Percentiles rank a stretch among this genome's conserved stretches.
These are phyloP conservation scores for Ascoidea tarda DNA, from an alignment of 805 yeast genomes.

Conservation along the genomic window DNA sequence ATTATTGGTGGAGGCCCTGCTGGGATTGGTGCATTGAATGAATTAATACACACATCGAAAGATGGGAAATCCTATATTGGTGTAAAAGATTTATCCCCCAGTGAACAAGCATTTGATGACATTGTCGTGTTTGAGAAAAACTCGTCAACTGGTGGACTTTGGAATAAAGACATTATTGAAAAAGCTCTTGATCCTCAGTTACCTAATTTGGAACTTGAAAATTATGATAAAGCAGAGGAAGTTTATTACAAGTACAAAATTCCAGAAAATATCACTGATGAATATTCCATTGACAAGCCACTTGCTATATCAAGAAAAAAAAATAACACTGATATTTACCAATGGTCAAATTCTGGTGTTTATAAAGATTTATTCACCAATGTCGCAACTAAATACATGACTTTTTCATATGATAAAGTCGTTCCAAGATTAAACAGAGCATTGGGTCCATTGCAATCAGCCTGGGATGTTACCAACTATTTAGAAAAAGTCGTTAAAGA, in stretches of 20 bases:
- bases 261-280: slow-evolving; percentile 16
- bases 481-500: slow-evolving; percentile 16
- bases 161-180: slow-evolving; percentile 17
- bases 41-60: slow-evolving; percentile 16
- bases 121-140: slow-evolving; percentile 24
- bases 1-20: slow-evolving; percentile 21
- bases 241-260: neutral
- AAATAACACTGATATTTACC: slow-evolving; percentile 17
- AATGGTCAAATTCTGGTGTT: slow-evolving; percentile 24
- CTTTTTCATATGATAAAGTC: slow-evolving; percentile 17
- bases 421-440: slow-evolving; percentile 10
- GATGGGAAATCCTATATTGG: slow-evolving; percentile 16
- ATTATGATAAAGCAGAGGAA: slow-evolving; percentile 5
- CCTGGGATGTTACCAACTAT: slow-evolving; percentile 19
- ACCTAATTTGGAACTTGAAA: slow-evolving; percentile 7
- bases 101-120: slow-evolving; percentile 14
- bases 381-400: slow-evolving; percentile 22
- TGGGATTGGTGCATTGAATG: slow-evolving; percentile 17
- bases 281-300: slow-evolving; percentile 22
- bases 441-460: slow-evolving; percentile 24
- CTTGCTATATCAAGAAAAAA: slow-evolving; percentile 14
- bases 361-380: slow-evolving; percentile 24
- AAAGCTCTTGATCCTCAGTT: slow-evolving; percentile 12
- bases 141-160: slow-evolving; percentile 21
- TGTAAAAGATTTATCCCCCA: neutral